Evolutionary conservation across 495 filamentous ascomycete genomes (phyloP).

Genomic region (Talaromyces nanjingensis): DNA sequence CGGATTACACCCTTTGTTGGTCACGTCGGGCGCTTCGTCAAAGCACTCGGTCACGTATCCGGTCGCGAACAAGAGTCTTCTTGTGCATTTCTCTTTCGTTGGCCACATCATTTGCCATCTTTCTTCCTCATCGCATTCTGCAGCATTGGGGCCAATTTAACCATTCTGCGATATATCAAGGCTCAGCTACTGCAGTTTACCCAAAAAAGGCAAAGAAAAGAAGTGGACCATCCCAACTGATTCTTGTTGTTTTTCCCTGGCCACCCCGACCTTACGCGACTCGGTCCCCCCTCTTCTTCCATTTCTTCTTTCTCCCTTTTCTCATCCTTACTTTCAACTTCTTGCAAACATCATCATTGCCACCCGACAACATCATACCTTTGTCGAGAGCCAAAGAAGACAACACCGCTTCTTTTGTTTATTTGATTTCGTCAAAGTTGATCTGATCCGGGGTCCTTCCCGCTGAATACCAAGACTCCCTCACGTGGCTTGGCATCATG

Average conservation of each 20-base stretch:
- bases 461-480: constrained; percentile 11
- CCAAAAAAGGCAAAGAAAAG: not conserved
- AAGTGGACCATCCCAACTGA: not conserved
- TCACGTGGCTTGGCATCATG: constrained; percentile 9
- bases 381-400: not conserved
- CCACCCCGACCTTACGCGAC: not conserved
- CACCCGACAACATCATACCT: not conserved
- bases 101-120: not conserved
- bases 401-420: not conserved
- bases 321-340: constrained; percentile 3
- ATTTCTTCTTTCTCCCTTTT: constrained; percentile 1
- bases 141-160: not conserved
- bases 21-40: not conserved
- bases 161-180: not conserved
- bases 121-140: not conserved
- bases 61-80: not conserved
- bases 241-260: not conserved
- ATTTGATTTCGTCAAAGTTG: not conserved
- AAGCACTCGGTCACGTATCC: not conserved
- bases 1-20: not conserved
- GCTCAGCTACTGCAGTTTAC: not conserved
- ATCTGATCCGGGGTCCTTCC: not conserved
- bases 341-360: not conserved
- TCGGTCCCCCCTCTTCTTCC: not conserved
- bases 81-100: not conserved